A percentile compares a stretch with the other conserved stretches of the same genome.
Conservation (phyloP, 345 rosid species). For the Heritiera fomes region DNA sequence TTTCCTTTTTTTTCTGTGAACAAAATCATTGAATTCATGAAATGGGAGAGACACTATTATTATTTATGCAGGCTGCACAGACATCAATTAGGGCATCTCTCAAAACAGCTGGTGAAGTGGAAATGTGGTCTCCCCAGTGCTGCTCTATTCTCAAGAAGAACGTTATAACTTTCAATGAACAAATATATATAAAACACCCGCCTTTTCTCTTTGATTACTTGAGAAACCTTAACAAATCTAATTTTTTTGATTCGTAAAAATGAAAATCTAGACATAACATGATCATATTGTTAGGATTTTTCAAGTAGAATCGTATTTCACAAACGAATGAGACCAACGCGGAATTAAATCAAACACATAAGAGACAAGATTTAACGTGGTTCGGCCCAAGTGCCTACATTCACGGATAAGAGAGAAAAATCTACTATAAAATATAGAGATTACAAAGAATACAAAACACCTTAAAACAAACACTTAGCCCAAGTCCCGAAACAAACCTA, state of each 20-base stretch:
- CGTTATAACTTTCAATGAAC: background rate
- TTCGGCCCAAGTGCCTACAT: too few species aligned
- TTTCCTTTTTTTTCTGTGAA: background rate
- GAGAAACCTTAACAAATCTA: conserved; percentile 4
- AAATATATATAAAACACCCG: background rate
- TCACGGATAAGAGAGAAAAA: too few species aligned
- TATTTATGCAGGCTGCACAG: background rate
- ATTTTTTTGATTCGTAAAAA: background rate
- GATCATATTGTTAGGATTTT: too few species aligned
- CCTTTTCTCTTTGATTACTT: background rate
- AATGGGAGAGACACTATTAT: background rate
- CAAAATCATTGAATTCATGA: conserved; percentile 2
- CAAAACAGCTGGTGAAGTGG: conserved; percentile 23
- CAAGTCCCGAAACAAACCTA: too few species aligned
- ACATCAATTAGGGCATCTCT: background rate
- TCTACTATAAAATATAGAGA: too few species aligned
- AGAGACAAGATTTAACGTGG: too few species aligned
- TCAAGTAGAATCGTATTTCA: too few species aligned
- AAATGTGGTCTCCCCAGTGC: conserved; percentile 25
- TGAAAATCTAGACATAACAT: background rate
- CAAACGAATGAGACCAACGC: too few species aligned
- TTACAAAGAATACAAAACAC: too few species aligned
- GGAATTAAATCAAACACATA: too few species aligned
- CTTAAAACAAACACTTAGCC: too few species aligned
- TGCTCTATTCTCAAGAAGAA: conserved; percentile 5